A percentile compares a stretch with the other conserved stretches of the same genome.
Evolutionary conservation across 169 alveolate species (phyloP).

Genomic region (Plasmodium chabaudi): DNA sequence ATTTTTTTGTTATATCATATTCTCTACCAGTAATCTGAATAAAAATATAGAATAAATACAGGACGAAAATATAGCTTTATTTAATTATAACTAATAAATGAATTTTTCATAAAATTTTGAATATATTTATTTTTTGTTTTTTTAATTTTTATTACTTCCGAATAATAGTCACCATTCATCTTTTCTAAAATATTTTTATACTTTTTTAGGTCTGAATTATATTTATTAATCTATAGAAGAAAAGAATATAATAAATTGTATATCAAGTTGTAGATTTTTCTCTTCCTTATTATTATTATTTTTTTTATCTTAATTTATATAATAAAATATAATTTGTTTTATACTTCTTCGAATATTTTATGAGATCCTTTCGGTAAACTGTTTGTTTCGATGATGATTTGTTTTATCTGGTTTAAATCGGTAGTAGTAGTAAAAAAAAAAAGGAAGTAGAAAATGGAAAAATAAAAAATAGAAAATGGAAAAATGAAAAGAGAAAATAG

Average conservation of each 20-base stretch:
- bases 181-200: conserved; percentile 43
- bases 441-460: neutral
- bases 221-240: conserved; percentile 29
- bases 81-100: too few species aligned
- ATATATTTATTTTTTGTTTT: too few species aligned
- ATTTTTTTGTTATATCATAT: conserved; percentile 33
- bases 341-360: conserved; percentile 53
- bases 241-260: neutral
- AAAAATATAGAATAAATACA: neutral
- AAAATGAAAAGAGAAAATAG: neutral
- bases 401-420: conserved; percentile 53
- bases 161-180: conserved; percentile 65
- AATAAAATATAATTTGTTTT: neutral
- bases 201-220: conserved; percentile 41
- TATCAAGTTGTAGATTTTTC: neutral
- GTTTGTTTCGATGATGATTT: conserved; percentile 47
- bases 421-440: neutral
- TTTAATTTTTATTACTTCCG: conserved; percentile 15
- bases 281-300: neutral
- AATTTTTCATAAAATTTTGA: too few species aligned
- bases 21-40: conserved; percentile 26
- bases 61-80: too few species aligned
- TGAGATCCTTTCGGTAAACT: conserved; percentile 74
- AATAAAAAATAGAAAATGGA: neutral
- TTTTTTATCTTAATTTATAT: conserved; percentile 2